These are phyloP conservation scores for Exserohilum turcica DNA, from an alignment of 2,329 filamentous ascomycete species.

Conservation along the genomic window DNA sequence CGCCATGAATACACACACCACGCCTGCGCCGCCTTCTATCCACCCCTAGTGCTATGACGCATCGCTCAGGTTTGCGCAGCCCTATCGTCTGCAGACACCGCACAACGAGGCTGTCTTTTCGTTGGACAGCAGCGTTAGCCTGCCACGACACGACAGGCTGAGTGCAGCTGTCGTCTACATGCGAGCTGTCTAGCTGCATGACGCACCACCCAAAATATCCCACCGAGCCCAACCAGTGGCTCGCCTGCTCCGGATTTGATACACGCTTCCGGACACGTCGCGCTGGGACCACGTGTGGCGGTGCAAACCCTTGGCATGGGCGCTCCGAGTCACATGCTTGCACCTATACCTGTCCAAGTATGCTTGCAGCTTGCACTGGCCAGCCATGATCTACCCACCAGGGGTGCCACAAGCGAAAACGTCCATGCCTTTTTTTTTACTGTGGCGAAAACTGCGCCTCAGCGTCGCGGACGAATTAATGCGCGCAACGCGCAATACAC, in stretches of 20 bases:
- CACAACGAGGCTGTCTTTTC: conserved; percentile 30
- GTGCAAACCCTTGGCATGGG: conserved; percentile 31
- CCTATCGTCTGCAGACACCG: conserved; percentile 31
- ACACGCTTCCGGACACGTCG: conserved; percentile 15
- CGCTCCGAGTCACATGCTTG: conserved; percentile 29
- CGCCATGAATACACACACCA: no score
- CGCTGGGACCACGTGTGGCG: conserved; percentile 36
- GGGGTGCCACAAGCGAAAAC: conserved; percentile 19
- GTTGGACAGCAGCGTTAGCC: conserved; percentile 41
- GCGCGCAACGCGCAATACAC: conserved; percentile 15
- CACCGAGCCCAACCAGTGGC: conserved; percentile 30
- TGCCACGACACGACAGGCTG: conserved; percentile 40
- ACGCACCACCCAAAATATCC: conserved; percentile 38
- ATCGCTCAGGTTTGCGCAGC: conserved; percentile 36
- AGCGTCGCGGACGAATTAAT: conserved; percentile 23
- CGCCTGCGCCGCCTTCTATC: no score
- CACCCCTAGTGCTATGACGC: conserved; percentile 30
- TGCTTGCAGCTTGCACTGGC: no score
- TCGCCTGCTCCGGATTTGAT: conserved; percentile 14
- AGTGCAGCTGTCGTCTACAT: conserved; percentile 28
- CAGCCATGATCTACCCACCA: conserved; percentile 22
- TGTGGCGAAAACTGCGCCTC: conserved; percentile 35
- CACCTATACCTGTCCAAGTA: no score
- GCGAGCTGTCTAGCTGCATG: conserved; percentile 42
- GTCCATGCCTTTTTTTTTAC: conserved; percentile 1